Percentiles rank a stretch among this genome's conserved stretches.
Conservation (phyloP, 768 basidiomycete genomes). For the Suillus fuscotomentosus region DNA sequence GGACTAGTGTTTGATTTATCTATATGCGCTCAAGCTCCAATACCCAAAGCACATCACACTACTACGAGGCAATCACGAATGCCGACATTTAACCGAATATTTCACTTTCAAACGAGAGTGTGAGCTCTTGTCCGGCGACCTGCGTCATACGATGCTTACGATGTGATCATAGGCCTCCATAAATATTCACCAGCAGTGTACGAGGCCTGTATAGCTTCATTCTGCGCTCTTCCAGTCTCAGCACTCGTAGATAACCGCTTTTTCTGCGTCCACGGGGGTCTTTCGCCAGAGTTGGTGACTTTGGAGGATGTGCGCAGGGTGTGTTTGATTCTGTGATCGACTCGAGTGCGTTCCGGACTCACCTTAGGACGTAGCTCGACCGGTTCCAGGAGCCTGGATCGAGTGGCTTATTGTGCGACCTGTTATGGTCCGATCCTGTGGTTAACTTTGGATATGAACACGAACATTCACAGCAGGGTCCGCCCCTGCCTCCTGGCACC, state of each 20-base stretch:
- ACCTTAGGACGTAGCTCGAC: constrained; percentile 58
- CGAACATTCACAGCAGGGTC: constrained; percentile 46
- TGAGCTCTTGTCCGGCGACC: constrained; percentile 37
- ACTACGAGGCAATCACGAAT: constrained; percentile 96
- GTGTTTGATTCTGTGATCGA: constrained; percentile 15
- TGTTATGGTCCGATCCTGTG: constrained; percentile 96
- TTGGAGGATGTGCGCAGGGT: constrained; percentile 75
- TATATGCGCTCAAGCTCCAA: constrained; percentile 91
- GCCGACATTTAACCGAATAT: constrained; percentile 93
- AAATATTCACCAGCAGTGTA: constrained; percentile 85
- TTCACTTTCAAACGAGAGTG: constrained; percentile 99
- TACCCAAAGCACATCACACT: constrained; percentile 81
- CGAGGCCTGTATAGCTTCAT: constrained; percentile 88
- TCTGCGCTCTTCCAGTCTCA: constrained; percentile 86
- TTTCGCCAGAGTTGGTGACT: constrained; percentile 82
- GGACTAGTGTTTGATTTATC: constrained; percentile 80
- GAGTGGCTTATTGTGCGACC: constrained; percentile 86
- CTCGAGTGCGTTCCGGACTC: constrained; percentile 9
- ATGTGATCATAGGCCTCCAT: constrained; percentile 61
- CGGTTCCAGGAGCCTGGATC: constrained; percentile 94
- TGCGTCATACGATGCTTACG: constrained; percentile 4
- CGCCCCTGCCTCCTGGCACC: constrained; percentile 55
- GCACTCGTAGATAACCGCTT: constrained; percentile 94
- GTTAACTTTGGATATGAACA: constrained; percentile 85
- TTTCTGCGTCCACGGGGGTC: constrained; percentile 96